Conservation (phyloP, 1,284 basidiomycete species). For the Rhizopogon parksii region DNA sequence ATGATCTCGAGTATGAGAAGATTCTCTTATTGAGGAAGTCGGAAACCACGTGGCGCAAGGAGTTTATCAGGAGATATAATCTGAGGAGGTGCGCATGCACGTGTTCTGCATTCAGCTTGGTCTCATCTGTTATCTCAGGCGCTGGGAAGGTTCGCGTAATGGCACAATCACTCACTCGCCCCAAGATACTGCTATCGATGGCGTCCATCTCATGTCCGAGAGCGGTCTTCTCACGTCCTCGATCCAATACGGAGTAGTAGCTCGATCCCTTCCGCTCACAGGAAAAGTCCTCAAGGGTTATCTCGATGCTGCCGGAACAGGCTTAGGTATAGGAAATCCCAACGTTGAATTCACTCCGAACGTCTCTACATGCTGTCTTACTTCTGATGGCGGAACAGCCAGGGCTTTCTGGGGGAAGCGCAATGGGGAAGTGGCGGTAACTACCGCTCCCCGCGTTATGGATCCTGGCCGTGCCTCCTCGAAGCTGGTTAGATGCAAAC, state of each 20-base stretch:
- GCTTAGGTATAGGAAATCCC: conserved; percentile 66
- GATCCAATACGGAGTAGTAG: conserved; percentile 64
- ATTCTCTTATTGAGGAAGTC: conserved; percentile 50
- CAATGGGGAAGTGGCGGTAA: conserved; percentile 64
- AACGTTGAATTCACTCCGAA: conserved; percentile 73
- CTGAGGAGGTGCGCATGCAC: conserved; percentile 43
- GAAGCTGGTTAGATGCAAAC: conserved; percentile 40
- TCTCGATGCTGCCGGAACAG: conserved; percentile 61
- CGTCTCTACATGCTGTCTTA: conserved; percentile 49
- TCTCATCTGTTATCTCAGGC: conserved; percentile 35
- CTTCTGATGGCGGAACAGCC: conserved; percentile 61
- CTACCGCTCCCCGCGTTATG: conserved; percentile 51
- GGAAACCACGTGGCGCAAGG: conserved; percentile 59
- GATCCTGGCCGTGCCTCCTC: conserved; percentile 43
- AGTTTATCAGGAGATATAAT: conserved; percentile 53
- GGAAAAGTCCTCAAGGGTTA: conserved; percentile 70
- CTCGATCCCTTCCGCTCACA: conserved; percentile 66
- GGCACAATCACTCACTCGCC: conserved; percentile 57
- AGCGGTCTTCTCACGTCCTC: conserved; percentile 60
- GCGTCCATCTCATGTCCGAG: conserved; percentile 53
- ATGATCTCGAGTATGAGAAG: conserved; percentile 37
- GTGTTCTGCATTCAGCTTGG: conserved; percentile 9
- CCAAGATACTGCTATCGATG: conserved; percentile 46
- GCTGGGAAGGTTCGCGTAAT: conserved; percentile 65
- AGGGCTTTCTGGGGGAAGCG: conserved; percentile 73